Base-by-base conservation (phyloP, 345 rosid species). In the Linum usitatissimum region DNA sequence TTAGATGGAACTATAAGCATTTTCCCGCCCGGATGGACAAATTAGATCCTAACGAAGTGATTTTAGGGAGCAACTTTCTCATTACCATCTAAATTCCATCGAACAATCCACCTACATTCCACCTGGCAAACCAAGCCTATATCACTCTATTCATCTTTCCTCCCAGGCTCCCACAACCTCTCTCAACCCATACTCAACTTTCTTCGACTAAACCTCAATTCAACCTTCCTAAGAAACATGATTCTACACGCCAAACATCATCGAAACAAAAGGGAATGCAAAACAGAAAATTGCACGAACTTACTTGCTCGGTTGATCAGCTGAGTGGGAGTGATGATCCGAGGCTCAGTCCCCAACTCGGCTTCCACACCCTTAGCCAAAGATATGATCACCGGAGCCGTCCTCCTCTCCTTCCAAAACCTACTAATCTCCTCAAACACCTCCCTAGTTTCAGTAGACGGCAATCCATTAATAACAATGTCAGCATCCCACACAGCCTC, bases 401-500 rank as follows among this genome's bases (percentile, higher is more conserved):
- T 77, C 21, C 90, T 76, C 61, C 97, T 86, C 74, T 93, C 97
- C 72, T 90, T 77, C 99, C 99, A 93, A 64, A 86, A 93, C 59
- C 55, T 73, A 54, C 84, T 86, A 55, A 93, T 90, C 75, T 90
- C 97, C 75, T 90, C 91, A 62, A 93, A 93, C 65, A 93, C 96
- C 77, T 80, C 74, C 0, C 65, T 72, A 12, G 97, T 90, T 73
- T 93, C 97, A 0, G 97, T 90, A 5, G 99, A 93, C 48, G 99
- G 99, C 82, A 93, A 76, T 15, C 94, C 99, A 75, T 93, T 93
- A 38, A 93, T 82, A 40, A 93, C 90, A 34, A 93, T 76, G 75
- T 93, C 99, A 9, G 99, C 97, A 78, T 93, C 99, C 97, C 99
- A 93, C 45, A 90, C 91, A 66, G 96, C 99, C 78, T 93, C 99